Evolutionary conservation across 164 flowering plant genomes (phyloP), one percentile per base, ranked within the genome.

Genomic region (Vitis amurensis): DNA sequence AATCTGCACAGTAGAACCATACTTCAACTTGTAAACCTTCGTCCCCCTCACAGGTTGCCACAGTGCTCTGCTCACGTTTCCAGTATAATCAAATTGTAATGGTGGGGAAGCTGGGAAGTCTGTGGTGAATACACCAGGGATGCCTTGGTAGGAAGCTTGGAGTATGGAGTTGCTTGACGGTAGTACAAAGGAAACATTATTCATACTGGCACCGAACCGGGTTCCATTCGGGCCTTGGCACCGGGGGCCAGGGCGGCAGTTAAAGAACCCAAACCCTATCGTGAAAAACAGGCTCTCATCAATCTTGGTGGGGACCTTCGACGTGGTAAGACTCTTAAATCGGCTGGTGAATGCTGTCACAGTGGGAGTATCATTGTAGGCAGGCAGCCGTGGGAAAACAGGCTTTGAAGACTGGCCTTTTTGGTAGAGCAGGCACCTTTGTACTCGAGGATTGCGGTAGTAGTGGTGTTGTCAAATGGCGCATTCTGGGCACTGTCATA

Each of bases 221-320:
- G 96, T 90, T 16, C 88, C 87, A 59, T 90, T 90, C 0, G 97
- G 97, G 15, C 94, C 98, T 69, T 88, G 91, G 44, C 97, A 94
- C 0, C 80, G 80, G 1, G 84, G 89, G 17, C 87, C 79, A 0
- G 75, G 78, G 12, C 76, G 55, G 80, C 98, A 91, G 71, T 88
- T 87, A 65, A 79, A 74, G 0, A 87, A 80, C 9, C 98, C 98
- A 19, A 92, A 73, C 5, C 95, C 95, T 4, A 92, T 88, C 0
- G 95, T 86, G 84, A 94, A 86, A 70, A 92, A 85, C 23, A 92
- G 79, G 78, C 74, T 77, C 53, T 85, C 82, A 31, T 91, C 93
- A 0, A 92, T 79, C 12, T 76, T 11, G 4, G 56, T 61, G 4
- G 97, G 97, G 56, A 89, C 92, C 0, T 64, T 14, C 13, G 55